Evolutionary conservation across 352 stramenopile species (phyloP).

Genomic region (Phytophthora agathidicida): DNA sequence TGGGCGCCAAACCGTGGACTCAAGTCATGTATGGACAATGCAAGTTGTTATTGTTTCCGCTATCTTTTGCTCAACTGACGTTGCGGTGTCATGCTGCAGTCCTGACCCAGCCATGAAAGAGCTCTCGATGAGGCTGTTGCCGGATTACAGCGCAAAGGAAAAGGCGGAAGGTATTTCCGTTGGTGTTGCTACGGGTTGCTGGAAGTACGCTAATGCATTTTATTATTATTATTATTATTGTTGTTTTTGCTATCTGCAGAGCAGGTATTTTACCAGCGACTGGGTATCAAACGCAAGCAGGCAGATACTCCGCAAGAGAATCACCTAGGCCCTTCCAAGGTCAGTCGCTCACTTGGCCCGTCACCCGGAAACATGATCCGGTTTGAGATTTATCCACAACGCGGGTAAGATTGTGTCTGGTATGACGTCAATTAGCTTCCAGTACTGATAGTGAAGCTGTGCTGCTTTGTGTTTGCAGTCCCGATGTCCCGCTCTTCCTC

Average conservation of each 20-base stretch:
- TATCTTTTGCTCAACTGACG: too few species aligned
- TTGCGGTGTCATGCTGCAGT: conserved; percentile 21
- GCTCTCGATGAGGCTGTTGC: conserved; percentile 49
- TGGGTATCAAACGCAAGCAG: conserved; percentile 61
- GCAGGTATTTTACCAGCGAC: conserved; percentile 40
- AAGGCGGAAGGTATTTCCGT: conserved; percentile 37
- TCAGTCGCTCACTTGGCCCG: conserved; percentile 14
- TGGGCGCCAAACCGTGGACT: conserved; percentile 54
- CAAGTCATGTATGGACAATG: conserved; percentile 54
- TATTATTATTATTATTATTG: neutral
- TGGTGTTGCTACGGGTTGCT: conserved; percentile 9
- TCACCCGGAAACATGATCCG: conserved; percentile 31
- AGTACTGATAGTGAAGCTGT: too few species aligned
- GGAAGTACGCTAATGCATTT: neutral
- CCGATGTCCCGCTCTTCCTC: conserved; percentile 41
- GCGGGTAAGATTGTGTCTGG: conserved; percentile 19
- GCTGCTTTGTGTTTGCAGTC: conserved; percentile 20
- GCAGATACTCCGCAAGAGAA: neutral
- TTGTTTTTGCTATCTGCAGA: conserved; percentile 12
- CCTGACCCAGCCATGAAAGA: conserved; percentile 55
- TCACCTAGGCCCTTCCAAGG: conserved; percentile 1
- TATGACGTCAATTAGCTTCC: too few species aligned
- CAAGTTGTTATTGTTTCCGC: neutral
- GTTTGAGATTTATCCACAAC: conserved; percentile 45
- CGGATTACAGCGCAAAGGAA: conserved; percentile 40